Conservation (phyloP, 305 asterid genomes). For the Caryopteris hybrid region DNA sequence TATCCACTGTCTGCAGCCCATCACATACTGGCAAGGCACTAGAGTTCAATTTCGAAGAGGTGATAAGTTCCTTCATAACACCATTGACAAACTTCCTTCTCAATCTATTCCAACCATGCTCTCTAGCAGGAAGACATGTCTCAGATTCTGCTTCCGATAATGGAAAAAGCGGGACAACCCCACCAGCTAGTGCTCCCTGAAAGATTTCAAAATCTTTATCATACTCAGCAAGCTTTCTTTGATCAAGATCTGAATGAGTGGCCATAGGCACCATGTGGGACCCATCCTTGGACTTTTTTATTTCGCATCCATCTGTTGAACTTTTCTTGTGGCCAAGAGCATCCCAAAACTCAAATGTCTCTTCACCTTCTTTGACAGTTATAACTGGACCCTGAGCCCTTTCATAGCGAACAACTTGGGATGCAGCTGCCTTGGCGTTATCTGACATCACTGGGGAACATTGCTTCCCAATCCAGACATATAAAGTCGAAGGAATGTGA, state of each 20-base stretch:
- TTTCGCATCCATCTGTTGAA: too few relatives aligned
- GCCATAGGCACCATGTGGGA: background rate
- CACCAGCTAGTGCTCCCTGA: constrained; percentile 62
- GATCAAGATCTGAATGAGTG: constrained; percentile 7
- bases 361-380: constrained; percentile 58
- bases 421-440: constrained; percentile 61
- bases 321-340: constrained; percentile 39
- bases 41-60: too few relatives aligned
- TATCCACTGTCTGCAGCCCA: constrained; percentile 23
- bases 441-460: constrained; percentile 64
- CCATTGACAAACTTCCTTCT: constrained; percentile 48
- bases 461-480: constrained; percentile 71
- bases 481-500: constrained; percentile 69
- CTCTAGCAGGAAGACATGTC: constrained; percentile 62
- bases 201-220: constrained; percentile 79
- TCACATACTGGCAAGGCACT: constrained; percentile 18
- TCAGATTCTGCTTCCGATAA: constrained; percentile 48
- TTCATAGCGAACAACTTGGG: constrained; percentile 69
- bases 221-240: constrained; percentile 47
- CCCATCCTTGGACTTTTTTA: too few relatives aligned
- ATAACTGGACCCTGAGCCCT: constrained; percentile 53
- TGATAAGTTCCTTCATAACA: constrained; percentile 46
- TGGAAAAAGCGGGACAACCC: constrained; percentile 72
- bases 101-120: constrained; percentile 67
- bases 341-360: constrained; percentile 63